Evolutionary conservation across 2,329 filamentous ascomycete species (phyloP).

Genomic region (Cytospora piceicola): DNA sequence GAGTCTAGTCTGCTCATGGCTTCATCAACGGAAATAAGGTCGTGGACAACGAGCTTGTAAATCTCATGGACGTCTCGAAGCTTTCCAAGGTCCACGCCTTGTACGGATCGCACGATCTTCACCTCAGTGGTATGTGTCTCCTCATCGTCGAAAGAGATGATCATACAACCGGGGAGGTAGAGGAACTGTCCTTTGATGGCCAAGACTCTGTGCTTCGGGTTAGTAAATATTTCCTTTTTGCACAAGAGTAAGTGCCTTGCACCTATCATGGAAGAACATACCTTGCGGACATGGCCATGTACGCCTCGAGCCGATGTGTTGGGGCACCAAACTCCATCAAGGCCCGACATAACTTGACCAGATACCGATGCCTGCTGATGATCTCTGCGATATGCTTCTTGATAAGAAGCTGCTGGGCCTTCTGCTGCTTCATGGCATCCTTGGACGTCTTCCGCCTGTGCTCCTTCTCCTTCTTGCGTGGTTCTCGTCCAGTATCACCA

Average conservation of each 20-base stretch:
- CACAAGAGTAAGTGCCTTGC: too few relatives aligned
- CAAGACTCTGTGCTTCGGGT: constrained; percentile 62
- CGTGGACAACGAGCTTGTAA: constrained; percentile 83
- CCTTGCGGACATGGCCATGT: constrained; percentile 81
- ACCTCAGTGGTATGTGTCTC: constrained; percentile 78
- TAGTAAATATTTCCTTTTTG: not conserved
- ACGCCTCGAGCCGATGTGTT: constrained; percentile 88
- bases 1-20: constrained; percentile 65
- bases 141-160: constrained; percentile 84
- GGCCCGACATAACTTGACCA: constrained; percentile 81
- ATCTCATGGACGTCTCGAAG: constrained; percentile 75
- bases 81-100: constrained; percentile 75
- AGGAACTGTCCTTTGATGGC: constrained; percentile 89
- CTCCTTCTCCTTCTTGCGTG: constrained; percentile 33
- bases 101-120: constrained; percentile 69
- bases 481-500: constrained; percentile 1
- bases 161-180: constrained; percentile 91
- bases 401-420: constrained; percentile 46
- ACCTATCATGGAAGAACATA: not conserved
- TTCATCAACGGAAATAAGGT: constrained; percentile 72
- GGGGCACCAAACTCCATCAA: constrained; percentile 91
- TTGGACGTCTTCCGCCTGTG: constrained; percentile 30
- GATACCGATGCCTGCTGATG: constrained; percentile 78
- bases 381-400: constrained; percentile 68
- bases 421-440: constrained; percentile 32